Conservation (phyloP, 176 grass and related monocot genomes). For the Canna indica region DNA sequence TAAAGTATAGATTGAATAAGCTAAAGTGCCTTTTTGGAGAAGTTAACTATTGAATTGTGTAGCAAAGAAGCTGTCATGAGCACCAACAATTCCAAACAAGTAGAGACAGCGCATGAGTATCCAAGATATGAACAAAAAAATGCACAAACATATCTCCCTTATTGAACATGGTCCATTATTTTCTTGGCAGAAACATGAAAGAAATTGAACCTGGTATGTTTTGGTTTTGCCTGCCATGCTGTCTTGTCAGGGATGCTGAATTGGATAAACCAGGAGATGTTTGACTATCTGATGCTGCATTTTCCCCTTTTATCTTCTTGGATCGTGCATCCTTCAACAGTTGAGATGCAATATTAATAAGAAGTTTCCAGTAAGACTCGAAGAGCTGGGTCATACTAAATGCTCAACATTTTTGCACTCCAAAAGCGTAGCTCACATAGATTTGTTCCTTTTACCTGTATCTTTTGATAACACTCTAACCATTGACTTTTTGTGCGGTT, state of each 20-base stretch:
- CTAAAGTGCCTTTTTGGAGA: background rate
- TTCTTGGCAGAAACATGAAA: background rate
- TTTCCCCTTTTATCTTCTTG: constrained; percentile 18
- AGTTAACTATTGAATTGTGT: background rate
- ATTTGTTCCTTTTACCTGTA: constrained; percentile 25
- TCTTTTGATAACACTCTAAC: constrained; percentile 26
- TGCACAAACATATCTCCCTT: background rate
- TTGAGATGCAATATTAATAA: background rate
- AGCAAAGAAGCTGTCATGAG: no score
- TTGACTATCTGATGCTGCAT: constrained; percentile 20
- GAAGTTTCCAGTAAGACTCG: background rate
- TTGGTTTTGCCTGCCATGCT: constrained; percentile 41
- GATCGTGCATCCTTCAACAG: constrained; percentile 31
- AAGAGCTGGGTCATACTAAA: background rate
- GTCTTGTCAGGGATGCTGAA: constrained; percentile 42
- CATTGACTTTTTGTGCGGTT: constrained; percentile 26
- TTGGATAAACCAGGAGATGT: constrained; percentile 24
- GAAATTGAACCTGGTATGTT: constrained; percentile 44
- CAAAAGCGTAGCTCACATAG: background rate
- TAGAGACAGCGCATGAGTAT: background rate
- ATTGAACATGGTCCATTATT: background rate
- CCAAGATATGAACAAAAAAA: background rate
- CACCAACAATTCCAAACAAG: no score
- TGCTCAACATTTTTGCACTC: constrained; percentile 1
- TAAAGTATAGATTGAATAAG: background rate